Evolutionary conservation across 1,284 basidiomycete genomes (phyloP).

Genomic region (Entoloma clypeatum): DNA sequence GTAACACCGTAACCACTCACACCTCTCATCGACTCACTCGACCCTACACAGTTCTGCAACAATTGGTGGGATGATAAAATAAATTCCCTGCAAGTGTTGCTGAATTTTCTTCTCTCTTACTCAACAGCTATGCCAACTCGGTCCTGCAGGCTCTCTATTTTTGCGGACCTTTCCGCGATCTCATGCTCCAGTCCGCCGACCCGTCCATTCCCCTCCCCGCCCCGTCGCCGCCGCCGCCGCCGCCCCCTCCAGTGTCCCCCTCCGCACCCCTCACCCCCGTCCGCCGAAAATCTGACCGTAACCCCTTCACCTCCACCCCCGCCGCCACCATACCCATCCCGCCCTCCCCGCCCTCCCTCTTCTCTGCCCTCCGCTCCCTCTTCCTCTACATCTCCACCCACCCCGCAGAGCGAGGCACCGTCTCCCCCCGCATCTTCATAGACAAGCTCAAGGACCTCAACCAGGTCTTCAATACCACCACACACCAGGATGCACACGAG

Average conservation of each 20-base stretch:
- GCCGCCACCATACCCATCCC: constrained; percentile 41
- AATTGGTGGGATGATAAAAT: constrained; percentile 19
- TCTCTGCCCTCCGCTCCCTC: constrained; percentile 88
- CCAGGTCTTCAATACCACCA: constrained; percentile 79
- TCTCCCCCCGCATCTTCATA: constrained; percentile 86
- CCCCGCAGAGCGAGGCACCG: constrained; percentile 75
- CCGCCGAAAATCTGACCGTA: constrained; percentile 49
- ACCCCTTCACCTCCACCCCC: constrained; percentile 33
- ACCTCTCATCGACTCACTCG: constrained; percentile 6
- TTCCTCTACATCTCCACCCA: constrained; percentile 80
- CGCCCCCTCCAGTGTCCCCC: constrained; percentile 20
- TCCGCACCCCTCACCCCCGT: constrained; percentile 28
- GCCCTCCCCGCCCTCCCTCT: constrained; percentile 69
- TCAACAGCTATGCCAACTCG: constrained; percentile 89
- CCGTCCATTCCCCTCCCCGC: constrained; percentile 18
- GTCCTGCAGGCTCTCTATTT: constrained; percentile 92
- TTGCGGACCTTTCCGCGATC: constrained; percentile 46
- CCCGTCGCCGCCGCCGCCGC: constrained; percentile 23
- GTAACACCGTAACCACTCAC: constrained; percentile 29
- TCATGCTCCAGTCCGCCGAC: constrained; percentile 42
- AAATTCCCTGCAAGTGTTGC: not conserved
- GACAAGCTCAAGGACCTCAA: constrained; percentile 88
- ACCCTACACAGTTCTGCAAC: constrained; percentile 32
- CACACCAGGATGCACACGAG: constrained; percentile 96
- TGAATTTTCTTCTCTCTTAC: constrained; percentile 10